A percentile compares a stretch with the other conserved stretches of the same genome.
Evolutionary conservation across 1,284 basidiomycete species (phyloP).

Genomic region (Singerocomus rubriflavus): DNA sequence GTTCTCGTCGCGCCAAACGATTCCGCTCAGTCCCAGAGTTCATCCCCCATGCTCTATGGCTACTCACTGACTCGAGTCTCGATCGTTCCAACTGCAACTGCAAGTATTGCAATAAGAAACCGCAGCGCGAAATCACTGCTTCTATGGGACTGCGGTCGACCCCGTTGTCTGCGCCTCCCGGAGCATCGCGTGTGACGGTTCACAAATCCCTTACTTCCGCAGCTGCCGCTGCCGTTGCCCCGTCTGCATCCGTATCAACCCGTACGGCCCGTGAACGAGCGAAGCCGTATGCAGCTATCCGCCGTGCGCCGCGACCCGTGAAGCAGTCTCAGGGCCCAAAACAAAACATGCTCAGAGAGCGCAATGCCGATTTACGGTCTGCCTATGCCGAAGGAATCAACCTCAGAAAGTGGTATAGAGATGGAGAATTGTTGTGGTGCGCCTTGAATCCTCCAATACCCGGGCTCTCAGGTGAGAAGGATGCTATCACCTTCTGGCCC

Average conservation of each 20-base stretch:
- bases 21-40: conserved; percentile 82
- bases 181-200: conserved; percentile 10
- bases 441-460: conserved; percentile 52
- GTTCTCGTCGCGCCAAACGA: conserved; percentile 42
- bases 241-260: conserved; percentile 8
- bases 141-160: conserved; percentile 49
- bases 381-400: conserved; percentile 37
- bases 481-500: conserved; percentile 67
- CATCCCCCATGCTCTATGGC: conserved; percentile 77
- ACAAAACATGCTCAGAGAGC: conserved; percentile 51
- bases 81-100: conserved; percentile 58
- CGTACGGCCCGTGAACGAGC: conserved; percentile 26
- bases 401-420: conserved; percentile 56
- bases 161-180: conserved; percentile 23
- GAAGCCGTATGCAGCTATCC: conserved; percentile 56
- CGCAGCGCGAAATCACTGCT: conserved; percentile 65
- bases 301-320: conserved; percentile 44
- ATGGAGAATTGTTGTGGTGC: conserved; percentile 75
- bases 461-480: conserved; percentile 36
- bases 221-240: not conserved
- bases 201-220: conserved; percentile 1
- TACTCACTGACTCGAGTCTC: conserved; percentile 53
- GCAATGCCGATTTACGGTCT: conserved; percentile 57
- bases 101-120: conserved; percentile 73
- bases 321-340: conserved; percentile 42